Base-by-base conservation (phyloP, 169 alveolate species). In the Theileria annulata region DNA sequence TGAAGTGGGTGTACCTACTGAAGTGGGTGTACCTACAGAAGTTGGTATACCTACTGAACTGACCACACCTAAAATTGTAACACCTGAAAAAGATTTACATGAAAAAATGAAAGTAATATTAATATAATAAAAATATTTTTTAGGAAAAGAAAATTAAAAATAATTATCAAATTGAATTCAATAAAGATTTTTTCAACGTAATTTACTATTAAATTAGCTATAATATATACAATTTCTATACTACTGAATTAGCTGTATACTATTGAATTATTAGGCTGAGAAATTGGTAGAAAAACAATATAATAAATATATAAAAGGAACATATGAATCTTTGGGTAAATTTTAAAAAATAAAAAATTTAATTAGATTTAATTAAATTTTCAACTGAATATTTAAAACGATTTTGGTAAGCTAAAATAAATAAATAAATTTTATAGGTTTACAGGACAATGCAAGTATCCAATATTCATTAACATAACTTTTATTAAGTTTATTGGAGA, bases 371-470 rank as follows among this genome's bases (percentile, higher is more conserved):
- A 2, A 49, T 82, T 0, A 67, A 48, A 12, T 60, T 69, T 9
- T 77, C 87, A 10, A 56, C 87, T 2, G 87, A 84, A 25, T 80
- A 77, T 28, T 70, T 84, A 70, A 84, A 84, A 70, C 71, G 77
- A 51, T 71, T 64, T 31, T 84, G 90, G 89, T 82, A 25, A 13
- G 75, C 25, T 33, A 0, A 72, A n/a, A 23, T 15, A 64, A 13
- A 10, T 64, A 2, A 15, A 25, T 54, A 8, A 28, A 2, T 58
- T n/a, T 28, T 56, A 5, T 33, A 72, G 79, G 83, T 75, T n/a
- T 33, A 62, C 76, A 17, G 83, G 83, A 21, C 79, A 66, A 19
- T 75, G 83, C 79, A 75, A 42, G 79, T 72, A 5, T n/a, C n/a
- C n/a, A n/a, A n/a, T n/a, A n/a, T n/a, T n/a, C n/a, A n/a, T n/a